phyloP scores from a whole-genome alignment of 2,329 filamentous ascomycete species.

The Aschersonia sp. region DNA sequence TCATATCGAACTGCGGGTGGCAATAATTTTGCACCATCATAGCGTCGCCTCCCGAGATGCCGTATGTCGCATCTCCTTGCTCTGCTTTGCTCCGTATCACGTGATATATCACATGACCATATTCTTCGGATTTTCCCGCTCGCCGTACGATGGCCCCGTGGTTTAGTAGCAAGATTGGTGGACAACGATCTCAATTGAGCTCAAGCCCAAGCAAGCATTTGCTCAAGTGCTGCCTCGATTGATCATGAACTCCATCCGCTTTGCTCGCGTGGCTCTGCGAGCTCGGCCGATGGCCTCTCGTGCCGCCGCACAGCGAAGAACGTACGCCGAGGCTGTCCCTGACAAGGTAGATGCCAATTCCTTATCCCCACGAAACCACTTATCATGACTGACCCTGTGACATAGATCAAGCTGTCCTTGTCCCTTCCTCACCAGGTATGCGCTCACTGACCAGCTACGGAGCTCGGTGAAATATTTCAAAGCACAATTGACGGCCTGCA shows the following conservation, averaged over 20 bases:
- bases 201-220: conserved; percentile 27
- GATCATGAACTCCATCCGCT: conserved; percentile 88
- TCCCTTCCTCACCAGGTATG: conserved; percentile 96
- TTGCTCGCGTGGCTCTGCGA: conserved; percentile 80
- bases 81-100: conserved; percentile 8
- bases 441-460: conserved; percentile 7
- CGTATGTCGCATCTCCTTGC: neutral
- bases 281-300: conserved; percentile 65
- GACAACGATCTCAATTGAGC: conserved; percentile 26
- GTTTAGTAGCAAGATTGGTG: conserved; percentile 29
- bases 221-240: conserved; percentile 31
- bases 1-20: neutral
- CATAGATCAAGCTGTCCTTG: conserved; percentile 88
- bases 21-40: neutral
- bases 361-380: too few relatives aligned
- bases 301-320: conserved; percentile 67
- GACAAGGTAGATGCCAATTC: conserved; percentile 48
- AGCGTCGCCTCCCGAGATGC: neutral
- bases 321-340: conserved; percentile 76
- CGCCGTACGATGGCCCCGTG: conserved; percentile 21
- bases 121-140: conserved; percentile 23
- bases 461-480: conserved; percentile 7
- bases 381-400: conserved; percentile 11
- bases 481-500: conserved; percentile 12
- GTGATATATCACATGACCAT: conserved; percentile 17